Base-by-base conservation (phyloP, 257 asterid species). In the Eustoma russellianum region DNA sequence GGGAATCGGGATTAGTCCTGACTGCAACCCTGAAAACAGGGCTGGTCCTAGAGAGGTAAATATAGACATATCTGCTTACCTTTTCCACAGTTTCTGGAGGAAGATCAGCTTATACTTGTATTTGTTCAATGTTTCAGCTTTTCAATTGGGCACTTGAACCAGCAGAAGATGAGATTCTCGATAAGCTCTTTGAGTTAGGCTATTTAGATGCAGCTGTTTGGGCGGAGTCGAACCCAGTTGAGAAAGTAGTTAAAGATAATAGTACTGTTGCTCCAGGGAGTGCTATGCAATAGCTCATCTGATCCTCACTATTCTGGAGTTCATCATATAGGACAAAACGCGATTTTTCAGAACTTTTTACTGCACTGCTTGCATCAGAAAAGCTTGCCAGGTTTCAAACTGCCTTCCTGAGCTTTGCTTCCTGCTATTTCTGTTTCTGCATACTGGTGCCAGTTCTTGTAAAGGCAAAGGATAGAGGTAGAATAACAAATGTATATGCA, bases 71-170 rank as follows among this genome's bases (percentile, higher is more conserved):
- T 34, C 7, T 10, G 38, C 9, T 18, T 38, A 3, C 46, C 3
- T 8, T 38, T 49, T 51, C 35, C 48, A 16, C 24, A 9, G 33
- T 33, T 24, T 24, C 30, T 24, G 30, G 30, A 24, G 30, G 52
- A 1, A 10, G 18, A 49, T 50, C 34, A 46, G 41, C 33, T 45
- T 28, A 53, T 40, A 24, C 34, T 33, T 13, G 46, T 47, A 17
- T 43, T 19, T 30, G 45, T 62, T 33, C 11, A 33, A 38, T 41
- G 40, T 56, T 71, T 48, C 74, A 90, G 96, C 94, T 82, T 48
- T 83, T 91, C 17, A 91, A 81, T n/a, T 91, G 96, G 98, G 95
- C 98, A 47, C 88, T 91, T 15, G 96, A 91, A 73, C 98, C 98
- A 50, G 98, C 96, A 50, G 81, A 79, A 48, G 98, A 91, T 50